Evolutionary conservation across 192 early-diverging fungal species (phyloP).

Genomic region (Phlyctochytrium bullatum): DNA sequence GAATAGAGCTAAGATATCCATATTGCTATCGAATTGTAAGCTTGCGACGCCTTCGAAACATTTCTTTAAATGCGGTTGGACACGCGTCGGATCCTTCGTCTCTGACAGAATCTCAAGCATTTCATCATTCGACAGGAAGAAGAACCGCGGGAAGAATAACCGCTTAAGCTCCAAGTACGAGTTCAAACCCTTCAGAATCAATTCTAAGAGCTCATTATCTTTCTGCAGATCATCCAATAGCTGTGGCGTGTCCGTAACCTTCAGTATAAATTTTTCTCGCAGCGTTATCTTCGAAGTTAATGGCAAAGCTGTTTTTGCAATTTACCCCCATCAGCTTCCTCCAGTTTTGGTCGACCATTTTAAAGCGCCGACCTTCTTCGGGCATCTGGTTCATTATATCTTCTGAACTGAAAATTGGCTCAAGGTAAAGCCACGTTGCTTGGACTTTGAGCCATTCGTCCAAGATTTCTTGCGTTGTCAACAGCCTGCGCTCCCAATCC

Average conservation of each 20-base stretch:
- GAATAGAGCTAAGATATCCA: slow-evolving; percentile 53
- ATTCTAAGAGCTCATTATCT: slow-evolving; percentile 53
- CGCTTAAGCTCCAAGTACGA: slow-evolving; percentile 62
- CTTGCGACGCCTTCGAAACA: slow-evolving; percentile 63
- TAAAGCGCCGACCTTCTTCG: slow-evolving; percentile 62
- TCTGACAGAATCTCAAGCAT: slow-evolving; percentile 68
- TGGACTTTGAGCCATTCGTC: slow-evolving; percentile 69
- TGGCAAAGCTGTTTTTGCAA: slow-evolving; percentile 7
- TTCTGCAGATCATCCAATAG: slow-evolving; percentile 54
- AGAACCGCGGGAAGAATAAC: slow-evolving; percentile 60
- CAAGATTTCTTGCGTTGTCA: slow-evolving; percentile 58
- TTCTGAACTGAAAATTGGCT: slow-evolving; percentile 62
- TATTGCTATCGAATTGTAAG: slow-evolving; percentile 56
- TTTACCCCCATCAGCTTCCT: slow-evolving; percentile 55
- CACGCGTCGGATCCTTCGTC: slow-evolving; percentile 61
- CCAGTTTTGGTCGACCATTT: slow-evolving; percentile 57
- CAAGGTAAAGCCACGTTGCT: slow-evolving; percentile 65
- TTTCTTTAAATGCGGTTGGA: slow-evolving; percentile 66
- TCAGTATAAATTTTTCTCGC: slow-evolving; percentile 54
- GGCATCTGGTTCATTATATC: slow-evolving; percentile 74
- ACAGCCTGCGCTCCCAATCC: slow-evolving; percentile 59
- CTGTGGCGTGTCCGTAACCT: slow-evolving; percentile 59
- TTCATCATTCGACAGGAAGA: slow-evolving; percentile 67
- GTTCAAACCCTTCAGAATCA: slow-evolving; percentile 63
- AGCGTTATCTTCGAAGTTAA: slow-evolving; percentile 38